Evolutionary conservation across 2,329 filamentous ascomycete species (phyloP).

Genomic region (Proliferodiscus dingleyae): DNA sequence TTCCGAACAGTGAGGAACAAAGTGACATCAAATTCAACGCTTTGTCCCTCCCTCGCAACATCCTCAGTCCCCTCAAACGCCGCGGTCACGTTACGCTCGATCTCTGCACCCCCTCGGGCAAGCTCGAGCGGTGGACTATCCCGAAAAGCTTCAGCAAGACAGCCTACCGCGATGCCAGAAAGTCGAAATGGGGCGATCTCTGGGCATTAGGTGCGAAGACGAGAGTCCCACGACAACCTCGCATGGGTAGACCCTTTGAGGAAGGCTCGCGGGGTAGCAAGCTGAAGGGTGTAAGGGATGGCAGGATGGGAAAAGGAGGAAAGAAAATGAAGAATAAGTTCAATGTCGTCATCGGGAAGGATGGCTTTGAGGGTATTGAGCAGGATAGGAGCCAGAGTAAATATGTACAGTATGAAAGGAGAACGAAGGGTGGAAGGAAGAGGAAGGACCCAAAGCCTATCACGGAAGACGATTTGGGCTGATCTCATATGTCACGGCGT

Average conservation of each 20-base stretch:
- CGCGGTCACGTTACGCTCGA: slow-evolving; percentile 85
- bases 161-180: slow-evolving; percentile 89
- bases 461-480: slow-evolving; percentile 26
- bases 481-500: too few species aligned
- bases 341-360: slow-evolving; percentile 34
- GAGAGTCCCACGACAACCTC: slow-evolving; percentile 55
- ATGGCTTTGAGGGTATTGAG: slow-evolving; percentile 26
- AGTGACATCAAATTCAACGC: slow-evolving; percentile 39
- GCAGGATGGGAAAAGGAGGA: slow-evolving; percentile 34
- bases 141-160: slow-evolving; percentile 74
- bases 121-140: slow-evolving; percentile 90
- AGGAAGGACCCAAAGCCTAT: slow-evolving; percentile 33
- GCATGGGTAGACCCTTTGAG: slow-evolving; percentile 48
- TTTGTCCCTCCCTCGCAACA: slow-evolving; percentile 69
- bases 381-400: slow-evolving; percentile 20
- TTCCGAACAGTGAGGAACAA: slow-evolving; percentile 20
- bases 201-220: slow-evolving; percentile 96
- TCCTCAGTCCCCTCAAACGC: slow-evolving; percentile 80
- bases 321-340: slow-evolving; percentile 39
- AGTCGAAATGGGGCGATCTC: slow-evolving; percentile 85
- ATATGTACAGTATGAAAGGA: slow-evolving; percentile 26
- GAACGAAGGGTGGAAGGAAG: slow-evolving; percentile 32
- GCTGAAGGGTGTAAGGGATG: slow-evolving; percentile 33
- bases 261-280: slow-evolving; percentile 24
- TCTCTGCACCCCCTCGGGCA: slow-evolving; percentile 79